Base-by-base conservation (phyloP, 768 basidiomycete species). In the Suillus tomentosus region DNA sequence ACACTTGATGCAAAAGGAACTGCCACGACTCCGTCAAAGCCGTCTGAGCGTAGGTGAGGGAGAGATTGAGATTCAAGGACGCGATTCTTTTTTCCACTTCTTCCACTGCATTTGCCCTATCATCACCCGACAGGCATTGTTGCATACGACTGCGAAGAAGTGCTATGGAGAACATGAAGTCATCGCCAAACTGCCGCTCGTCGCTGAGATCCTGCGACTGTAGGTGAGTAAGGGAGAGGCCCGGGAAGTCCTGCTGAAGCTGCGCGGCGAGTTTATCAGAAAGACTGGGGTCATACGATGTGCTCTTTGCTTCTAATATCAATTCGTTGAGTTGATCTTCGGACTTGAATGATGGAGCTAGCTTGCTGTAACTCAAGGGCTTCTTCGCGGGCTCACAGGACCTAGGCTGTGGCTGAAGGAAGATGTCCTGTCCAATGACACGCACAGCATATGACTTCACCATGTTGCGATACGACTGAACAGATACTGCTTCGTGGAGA, bases 51-150 rank as follows among this genome's bases (percentile, higher is more conserved):
- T 96, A 90, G 24, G 91, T 81, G 45, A 97, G 79, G 1, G 94
- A 95, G 56, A 95, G 83, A 72, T 96, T 95, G 67, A 95, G 82
- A 74, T 97, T 97, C 73, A 96, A 86, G 1, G 88, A 86, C 56
- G 85, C 79, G 3, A 94, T 77, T 40, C 83, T 81, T 57, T 82
- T 85, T 67, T 91, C 84, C 15, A 86, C 77, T 5, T 77, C 77
- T 13, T 86, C 82, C 1, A 79, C 75, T 13, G 75, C 78, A 6
- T 81, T 79, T 0, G 78, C 73, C 68, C 82, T 81, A 42, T 84
- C 79, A 14, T 79, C 76, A 2, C 74, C 68, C 5, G 68, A 59
- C 48, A 64, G 61, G 34, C 71, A 77, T 45, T 68, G 85, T 39
- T 82, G 82, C 54, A 92, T 77, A 19, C 91, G 84, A n/a, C 80